These are phyloP conservation scores for Blastomyces silverae DNA, from an alignment of 2,329 filamentous ascomycete species.

Conservation along the genomic window DNA sequence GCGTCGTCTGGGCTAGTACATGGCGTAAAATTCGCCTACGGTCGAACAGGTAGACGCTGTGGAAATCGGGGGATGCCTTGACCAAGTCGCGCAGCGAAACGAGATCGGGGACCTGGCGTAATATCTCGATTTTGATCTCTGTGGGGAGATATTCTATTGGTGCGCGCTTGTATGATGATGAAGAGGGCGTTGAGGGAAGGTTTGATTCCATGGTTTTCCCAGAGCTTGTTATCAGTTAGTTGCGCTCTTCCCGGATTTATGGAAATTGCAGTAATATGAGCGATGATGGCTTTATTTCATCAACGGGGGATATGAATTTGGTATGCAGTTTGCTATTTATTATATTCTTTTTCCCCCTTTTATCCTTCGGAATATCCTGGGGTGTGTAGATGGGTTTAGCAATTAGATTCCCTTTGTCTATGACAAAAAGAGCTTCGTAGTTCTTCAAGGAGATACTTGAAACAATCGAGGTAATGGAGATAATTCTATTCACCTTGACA, in stretches of 20 bases:
- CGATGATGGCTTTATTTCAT: background rate
- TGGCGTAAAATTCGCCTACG: background rate
- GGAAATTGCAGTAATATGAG: background rate
- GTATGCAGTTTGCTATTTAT: background rate
- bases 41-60: constrained; percentile 4
- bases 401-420: background rate
- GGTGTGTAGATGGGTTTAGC: background rate
- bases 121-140: constrained; percentile 4
- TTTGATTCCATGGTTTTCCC: background rate
- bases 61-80: constrained; percentile 6
- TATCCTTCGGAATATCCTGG: background rate
- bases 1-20: constrained; percentile 1
- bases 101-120: background rate
- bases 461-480: constrained; percentile 4
- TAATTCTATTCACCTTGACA: background rate
- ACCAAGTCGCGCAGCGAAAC: background rate
- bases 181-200: background rate
- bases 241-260: background rate
- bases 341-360: background rate
- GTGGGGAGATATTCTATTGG: constrained; percentile 1
- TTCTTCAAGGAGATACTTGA: background rate
- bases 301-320: background rate
- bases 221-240: background rate
- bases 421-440: background rate
- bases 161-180: background rate